Percentiles rank a stretch among this genome's conserved stretches.
phyloP scores from a whole-genome alignment of 176 grass and related monocot species.

The Saccharum officinarum region DNA sequence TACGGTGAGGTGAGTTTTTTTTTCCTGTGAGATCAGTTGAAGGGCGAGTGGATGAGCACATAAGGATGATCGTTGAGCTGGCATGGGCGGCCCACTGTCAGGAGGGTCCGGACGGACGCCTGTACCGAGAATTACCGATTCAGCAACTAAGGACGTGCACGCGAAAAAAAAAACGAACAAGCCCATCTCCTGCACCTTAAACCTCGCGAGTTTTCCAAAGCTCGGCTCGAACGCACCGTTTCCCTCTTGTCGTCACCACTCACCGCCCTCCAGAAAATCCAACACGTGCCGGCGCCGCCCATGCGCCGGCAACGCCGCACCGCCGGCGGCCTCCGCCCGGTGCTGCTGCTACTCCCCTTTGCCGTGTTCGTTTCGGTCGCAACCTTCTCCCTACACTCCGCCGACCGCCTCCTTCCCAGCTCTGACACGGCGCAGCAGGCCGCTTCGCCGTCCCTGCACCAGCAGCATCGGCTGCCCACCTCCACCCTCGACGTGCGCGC shows the following conservation, averaged over 20 bases:
- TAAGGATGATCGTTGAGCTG: too few species aligned
- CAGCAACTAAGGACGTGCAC: too few species aligned
- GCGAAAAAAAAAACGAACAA: background rate
- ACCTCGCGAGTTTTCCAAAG: slow-evolving; percentile 24
- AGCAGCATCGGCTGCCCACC: background rate
- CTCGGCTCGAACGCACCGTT: slow-evolving; percentile 19
- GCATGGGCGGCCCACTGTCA: too few species aligned
- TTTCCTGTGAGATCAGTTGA: too few species aligned
- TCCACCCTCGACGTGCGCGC: slow-evolving; percentile 17
- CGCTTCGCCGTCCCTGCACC: background rate
- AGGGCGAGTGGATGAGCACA: too few species aligned
- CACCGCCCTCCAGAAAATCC: slow-evolving; percentile 14
- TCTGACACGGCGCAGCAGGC: background rate
- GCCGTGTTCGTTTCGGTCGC: slow-evolving; percentile 45
- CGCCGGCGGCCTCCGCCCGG: slow-evolving; percentile 25
- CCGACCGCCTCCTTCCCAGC: slow-evolving; percentile 8
- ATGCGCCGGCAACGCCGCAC: slow-evolving; percentile 34
- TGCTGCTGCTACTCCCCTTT: slow-evolving; percentile 28
- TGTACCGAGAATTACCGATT: too few species aligned
- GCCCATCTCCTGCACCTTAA: background rate
- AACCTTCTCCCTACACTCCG: slow-evolving; percentile 35
- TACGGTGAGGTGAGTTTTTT: too few species aligned
- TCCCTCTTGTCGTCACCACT: slow-evolving; percentile 12
- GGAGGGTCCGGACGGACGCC: too few species aligned
- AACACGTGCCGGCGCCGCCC: background rate